Percentiles rank a stretch among this genome's conserved stretches.
Evolutionary conservation across 2,329 filamentous ascomycete genomes (phyloP).

Genomic region (Hansfordia pulvinata): DNA sequence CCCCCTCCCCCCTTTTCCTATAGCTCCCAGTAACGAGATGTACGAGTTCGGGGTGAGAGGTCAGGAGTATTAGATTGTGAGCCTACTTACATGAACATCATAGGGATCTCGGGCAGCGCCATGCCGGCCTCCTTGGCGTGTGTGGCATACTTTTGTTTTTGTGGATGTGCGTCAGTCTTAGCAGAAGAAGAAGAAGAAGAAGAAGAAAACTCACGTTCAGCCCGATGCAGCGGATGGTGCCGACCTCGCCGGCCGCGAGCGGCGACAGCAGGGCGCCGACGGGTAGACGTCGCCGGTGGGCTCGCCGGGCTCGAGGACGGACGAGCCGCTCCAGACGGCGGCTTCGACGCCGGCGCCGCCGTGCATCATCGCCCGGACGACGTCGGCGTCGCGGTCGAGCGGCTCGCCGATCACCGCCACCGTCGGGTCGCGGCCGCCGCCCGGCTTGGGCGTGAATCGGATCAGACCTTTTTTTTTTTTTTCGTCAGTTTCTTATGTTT

Average conservation of each 20-base stretch:
- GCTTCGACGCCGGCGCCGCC: conserved; percentile 42
- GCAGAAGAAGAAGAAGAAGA: conserved; percentile 10
- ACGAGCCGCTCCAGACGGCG: conserved; percentile 41
- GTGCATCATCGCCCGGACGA: conserved; percentile 41
- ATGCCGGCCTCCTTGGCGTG: conserved; percentile 34
- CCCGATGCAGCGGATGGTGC: conserved; percentile 44
- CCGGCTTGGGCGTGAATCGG: conserved; percentile 40
- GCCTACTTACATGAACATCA: conserved; percentile 32
- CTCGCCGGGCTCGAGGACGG: conserved; percentile 38
- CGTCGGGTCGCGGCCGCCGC: no score
- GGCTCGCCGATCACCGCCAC: conserved; percentile 36
- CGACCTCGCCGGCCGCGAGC: conserved; percentile 31
- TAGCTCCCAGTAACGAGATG: no score
- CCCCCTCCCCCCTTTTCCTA: no score
- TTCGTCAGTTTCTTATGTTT: background rate
- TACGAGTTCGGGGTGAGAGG: no score
- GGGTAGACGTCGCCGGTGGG: conserved; percentile 27
- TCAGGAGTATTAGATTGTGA: conserved; percentile 4
- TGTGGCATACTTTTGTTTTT: conserved; percentile 16
- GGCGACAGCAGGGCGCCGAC: conserved; percentile 37
- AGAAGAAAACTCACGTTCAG: conserved; percentile 27
- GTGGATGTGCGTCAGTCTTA: no score
- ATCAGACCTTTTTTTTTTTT: conserved; percentile 28
- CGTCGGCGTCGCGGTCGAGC: conserved; percentile 34
- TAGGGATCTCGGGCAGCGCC: conserved; percentile 36